Evolutionary conservation across 2,329 filamentous ascomycete genomes (phyloP).

Genomic region (Diaporthe longicolla): DNA sequence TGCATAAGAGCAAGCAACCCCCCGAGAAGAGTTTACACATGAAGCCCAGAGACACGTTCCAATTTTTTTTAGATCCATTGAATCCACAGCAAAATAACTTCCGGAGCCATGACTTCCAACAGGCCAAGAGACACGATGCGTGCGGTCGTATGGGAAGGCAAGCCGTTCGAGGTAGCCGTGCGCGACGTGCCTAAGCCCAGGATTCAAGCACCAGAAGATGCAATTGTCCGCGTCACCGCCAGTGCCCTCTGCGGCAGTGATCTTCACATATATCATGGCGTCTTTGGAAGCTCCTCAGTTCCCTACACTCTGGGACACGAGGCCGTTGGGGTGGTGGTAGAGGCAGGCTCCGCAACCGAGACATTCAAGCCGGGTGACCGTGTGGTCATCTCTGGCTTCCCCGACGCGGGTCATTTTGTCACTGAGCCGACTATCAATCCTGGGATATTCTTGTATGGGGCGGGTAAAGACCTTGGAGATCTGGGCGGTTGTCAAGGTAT

Average conservation of each 20-base stretch:
- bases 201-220: conserved; percentile 2
- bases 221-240: conserved; percentile 16
- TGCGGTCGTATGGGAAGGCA: conserved; percentile 23
- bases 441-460: background rate
- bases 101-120: background rate
- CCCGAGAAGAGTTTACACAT: no score
- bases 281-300: conserved; percentile 19
- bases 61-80: no score
- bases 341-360: conserved; percentile 45
- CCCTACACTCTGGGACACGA: conserved; percentile 47
- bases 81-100: background rate
- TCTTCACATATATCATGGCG: conserved; percentile 18
- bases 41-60: no score
- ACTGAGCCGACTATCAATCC: background rate
- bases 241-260: conserved; percentile 28
- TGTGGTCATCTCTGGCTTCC: conserved; percentile 47
- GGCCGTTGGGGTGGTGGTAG: conserved; percentile 51
- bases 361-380: conserved; percentile 51
- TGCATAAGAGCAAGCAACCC: background rate
- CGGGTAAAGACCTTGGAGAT: conserved; percentile 23
- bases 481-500: conserved; percentile 33
- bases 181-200: conserved; percentile 12
- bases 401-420: background rate
- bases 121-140: conserved; percentile 5
- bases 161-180: conserved; percentile 29